Evolutionary conservation across 768 basidiomycete species (phyloP).

Genomic region (Hypholoma fasciculare): DNA sequence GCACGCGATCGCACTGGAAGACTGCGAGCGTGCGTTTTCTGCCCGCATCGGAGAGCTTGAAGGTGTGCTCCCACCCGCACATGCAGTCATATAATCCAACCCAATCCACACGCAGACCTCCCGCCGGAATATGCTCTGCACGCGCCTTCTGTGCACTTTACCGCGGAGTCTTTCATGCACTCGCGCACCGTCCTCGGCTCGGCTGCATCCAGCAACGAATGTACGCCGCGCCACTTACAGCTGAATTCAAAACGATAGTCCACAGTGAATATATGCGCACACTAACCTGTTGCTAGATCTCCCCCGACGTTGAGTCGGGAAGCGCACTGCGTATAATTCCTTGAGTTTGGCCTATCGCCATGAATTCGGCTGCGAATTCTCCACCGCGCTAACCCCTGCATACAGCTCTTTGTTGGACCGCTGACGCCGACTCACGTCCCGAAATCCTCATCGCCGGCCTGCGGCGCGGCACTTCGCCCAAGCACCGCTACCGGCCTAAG

Average conservation of each 20-base stretch:
- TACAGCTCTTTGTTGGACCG: slow-evolving; percentile 72
- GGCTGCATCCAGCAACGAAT: slow-evolving; percentile 66
- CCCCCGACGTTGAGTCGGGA: too few relatives aligned
- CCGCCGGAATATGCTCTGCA: slow-evolving; percentile 49
- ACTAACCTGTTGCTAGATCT: too few relatives aligned
- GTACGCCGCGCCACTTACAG: slow-evolving; percentile 34
- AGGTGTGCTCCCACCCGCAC: slow-evolving; percentile 15
- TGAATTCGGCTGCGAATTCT: too few relatives aligned
- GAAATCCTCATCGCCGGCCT: slow-evolving; percentile 81
- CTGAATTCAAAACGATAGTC: too few relatives aligned
- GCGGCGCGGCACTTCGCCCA: slow-evolving; percentile 75
- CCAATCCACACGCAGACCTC: slow-evolving; percentile 35
- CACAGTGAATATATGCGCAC: too few relatives aligned
- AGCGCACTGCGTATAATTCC: too few relatives aligned
- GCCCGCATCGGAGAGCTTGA: slow-evolving; percentile 45
- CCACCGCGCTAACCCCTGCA: not conserved
- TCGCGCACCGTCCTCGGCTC: slow-evolving; percentile 41
- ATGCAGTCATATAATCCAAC: too few relatives aligned
- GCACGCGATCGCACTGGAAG: slow-evolving; percentile 43
- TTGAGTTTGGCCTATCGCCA: too few relatives aligned
- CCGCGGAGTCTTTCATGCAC: slow-evolving; percentile 57
- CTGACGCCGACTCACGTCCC: slow-evolving; percentile 36
- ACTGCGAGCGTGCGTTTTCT: slow-evolving; percentile 70
- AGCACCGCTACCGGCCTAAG: slow-evolving; percentile 62
- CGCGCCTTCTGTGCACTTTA: slow-evolving; percentile 57